Evolutionary conservation across 257 asterid genomes (phyloP).

Genomic region (Apocynum venetum): DNA sequence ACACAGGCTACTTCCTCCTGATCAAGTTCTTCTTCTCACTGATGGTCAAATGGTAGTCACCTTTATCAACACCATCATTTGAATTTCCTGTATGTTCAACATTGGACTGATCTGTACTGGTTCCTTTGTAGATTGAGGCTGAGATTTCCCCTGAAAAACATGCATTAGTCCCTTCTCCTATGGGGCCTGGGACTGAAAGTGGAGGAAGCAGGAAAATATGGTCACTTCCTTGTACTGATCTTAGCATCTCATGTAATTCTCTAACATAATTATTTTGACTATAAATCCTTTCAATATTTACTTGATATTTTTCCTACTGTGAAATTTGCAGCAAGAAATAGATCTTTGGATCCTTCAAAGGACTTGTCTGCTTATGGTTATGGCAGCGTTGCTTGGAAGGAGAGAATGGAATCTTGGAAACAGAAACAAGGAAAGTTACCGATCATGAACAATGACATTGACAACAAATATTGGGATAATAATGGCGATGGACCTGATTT

Average conservation of each 20-base stretch:
- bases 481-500: slow-evolving; percentile 16
- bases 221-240: slow-evolving; percentile 8
- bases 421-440: slow-evolving; percentile 18
- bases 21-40: slow-evolving; percentile 18
- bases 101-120: neutral
- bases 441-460: slow-evolving; percentile 5
- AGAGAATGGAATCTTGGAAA: slow-evolving; percentile 27
- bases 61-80: neutral
- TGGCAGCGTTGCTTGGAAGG: slow-evolving; percentile 37
- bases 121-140: slow-evolving; percentile 16
- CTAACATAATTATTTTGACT: neutral
- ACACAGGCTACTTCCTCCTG: neutral
- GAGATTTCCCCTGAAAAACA: slow-evolving; percentile 19
- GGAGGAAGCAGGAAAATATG: slow-evolving; percentile 9
- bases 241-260: neutral
- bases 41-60: slow-evolving; percentile 12
- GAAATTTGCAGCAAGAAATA: slow-evolving; percentile 16
- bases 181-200: neutral
- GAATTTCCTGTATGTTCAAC: neutral
- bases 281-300: neutral
- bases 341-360: slow-evolving; percentile 33
- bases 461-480: slow-evolving; percentile 11
- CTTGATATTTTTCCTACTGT: neutral
- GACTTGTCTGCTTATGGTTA: slow-evolving; percentile 31
- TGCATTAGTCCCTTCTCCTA: slow-evolving; percentile 12